Base-by-base conservation (phyloP, 2,329 filamentous ascomycete genomes). In the Colletotrichum gloeosporioides region DNA sequence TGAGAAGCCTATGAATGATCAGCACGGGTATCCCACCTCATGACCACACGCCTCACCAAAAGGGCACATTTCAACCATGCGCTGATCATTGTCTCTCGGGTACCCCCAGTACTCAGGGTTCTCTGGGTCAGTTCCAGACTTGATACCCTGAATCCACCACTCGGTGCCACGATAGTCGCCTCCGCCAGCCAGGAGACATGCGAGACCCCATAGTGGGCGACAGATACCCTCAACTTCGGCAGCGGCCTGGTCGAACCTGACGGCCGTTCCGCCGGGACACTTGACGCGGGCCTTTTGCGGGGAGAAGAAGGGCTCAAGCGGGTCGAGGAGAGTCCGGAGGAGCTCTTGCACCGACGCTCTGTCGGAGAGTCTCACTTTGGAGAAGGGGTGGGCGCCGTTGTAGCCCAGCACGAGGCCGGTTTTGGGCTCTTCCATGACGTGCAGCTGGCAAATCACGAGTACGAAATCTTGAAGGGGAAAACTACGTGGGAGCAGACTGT, bases 61-160 rank as follows among this genome's bases (percentile, higher is more conserved):
- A 1, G 94, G 94, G 81, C 94, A 96, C 89, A 95, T 95, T 83
- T 96, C 95, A 4, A 96, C 95, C 95, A 96, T 96, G 31, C 94
- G 88, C 86, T 96, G 94, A 81, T 96, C 95, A 73, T 93, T 92
- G 81, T 96, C 94, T 78, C 92, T 89, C 78, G 95, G 93, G 72
- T 91, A 92, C 0, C 94, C 94, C 94, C 94, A 96, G 80, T 93
- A 96, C 84, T 96, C 94, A 0, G 90, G 88, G 74, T 87, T 91
- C 61, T 92, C 88, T 0, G 94, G 94, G 79, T 96, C 91, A 0
- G 93, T 95, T 1, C 94, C 95, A 36, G 91, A 89, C 77, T 92
- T 91, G 73, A 96, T 87, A 6, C 94, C 94, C 77, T 94, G 89
- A 44, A 95, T 89, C 90, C 93, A 95, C 84, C 90, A 91, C 70